Evolutionary conservation across 1,284 basidiomycete species (phyloP), one percentile per base, ranked within the genome.

Genomic region (Ganoderma lucidum): DNA sequence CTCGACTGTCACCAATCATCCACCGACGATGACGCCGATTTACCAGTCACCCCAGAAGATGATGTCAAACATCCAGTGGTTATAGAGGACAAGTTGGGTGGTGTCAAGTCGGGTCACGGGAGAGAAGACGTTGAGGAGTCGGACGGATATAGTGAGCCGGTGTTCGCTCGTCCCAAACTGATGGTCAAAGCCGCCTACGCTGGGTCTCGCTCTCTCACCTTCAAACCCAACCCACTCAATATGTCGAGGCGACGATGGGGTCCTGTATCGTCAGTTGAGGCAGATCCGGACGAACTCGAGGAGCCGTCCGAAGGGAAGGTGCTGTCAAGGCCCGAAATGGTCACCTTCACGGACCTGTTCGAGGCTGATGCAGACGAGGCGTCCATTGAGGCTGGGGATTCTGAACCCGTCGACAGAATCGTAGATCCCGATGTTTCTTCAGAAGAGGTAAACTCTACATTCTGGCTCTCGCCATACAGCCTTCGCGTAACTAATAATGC

Each of bases 171-270:
- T 72, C 77, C 77, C 70, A 72, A 73, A 70, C 62, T 74, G 35
- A 56, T 70, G 62, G 62, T 71, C 45, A 67, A 72, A 62, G 60
- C 70, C 28, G 53, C 70, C 37, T 71, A 74, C 69, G 61, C 77
- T 56, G 71, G 74, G 37, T 65, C 74, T 44, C 69, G 74, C 37
- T 66, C 74, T 41, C 67, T 78, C 81, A 72, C 83, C 39, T 83
- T 83, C 77, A 85, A 84, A 70, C 87, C 87, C 30, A 84, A 85
- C 56, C 87, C 88, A 17, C 81, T 85, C 79, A 86, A 85, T 75
- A 84, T 87, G 71, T 86, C 87, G 14, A 83, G 81, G 69, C 84
- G 85, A 64, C 83, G 87, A 56, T 88, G 87, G 87, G 84, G 66
- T 81, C 84, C 71, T 74, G 72, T 60, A 32, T 44, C 62, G 28